These are phyloP conservation scores for Ascochyta viciae-villosae DNA, from an alignment of 2,329 filamentous ascomycete species.

Conservation along the genomic window DNA sequence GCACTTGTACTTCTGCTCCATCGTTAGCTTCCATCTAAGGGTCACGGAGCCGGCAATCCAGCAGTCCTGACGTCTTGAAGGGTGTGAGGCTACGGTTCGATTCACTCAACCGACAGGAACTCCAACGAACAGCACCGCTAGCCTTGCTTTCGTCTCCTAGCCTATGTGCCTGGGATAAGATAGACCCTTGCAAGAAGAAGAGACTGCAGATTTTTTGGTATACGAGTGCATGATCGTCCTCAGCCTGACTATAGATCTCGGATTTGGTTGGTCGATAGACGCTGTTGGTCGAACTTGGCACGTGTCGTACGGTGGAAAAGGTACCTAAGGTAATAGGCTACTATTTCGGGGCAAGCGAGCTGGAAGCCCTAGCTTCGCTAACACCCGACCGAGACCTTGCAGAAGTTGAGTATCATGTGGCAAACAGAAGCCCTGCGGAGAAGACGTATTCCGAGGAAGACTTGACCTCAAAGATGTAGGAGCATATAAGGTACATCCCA, in stretches of 20 bases:
- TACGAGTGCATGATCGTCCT: background rate
- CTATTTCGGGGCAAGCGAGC: constrained; percentile 4
- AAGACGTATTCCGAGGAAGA: background rate
- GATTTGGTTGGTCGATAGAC: background rate
- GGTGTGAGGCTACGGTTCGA: background rate
- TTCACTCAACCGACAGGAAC: background rate
- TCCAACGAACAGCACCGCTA: background rate
- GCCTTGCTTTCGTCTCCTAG: background rate
- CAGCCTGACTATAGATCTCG: background rate
- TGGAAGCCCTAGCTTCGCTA: constrained; percentile 7
- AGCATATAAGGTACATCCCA: background rate
- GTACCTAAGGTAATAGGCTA: background rate
- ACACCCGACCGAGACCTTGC: background rate
- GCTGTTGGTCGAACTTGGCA: background rate
- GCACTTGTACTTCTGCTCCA: background rate
- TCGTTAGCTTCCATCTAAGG: background rate
- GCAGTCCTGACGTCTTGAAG: background rate
- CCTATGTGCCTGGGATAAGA: background rate
- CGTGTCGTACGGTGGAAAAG: background rate
- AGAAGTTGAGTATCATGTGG: background rate
- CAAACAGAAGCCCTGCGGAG: background rate
- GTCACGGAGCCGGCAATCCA: background rate
- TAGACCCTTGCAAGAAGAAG: background rate
- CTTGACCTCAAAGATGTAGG: background rate
- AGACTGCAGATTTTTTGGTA: background rate